phyloP scores from a whole-genome alignment of 441 rosid genomes.

The Erodium moschatum region DNA sequence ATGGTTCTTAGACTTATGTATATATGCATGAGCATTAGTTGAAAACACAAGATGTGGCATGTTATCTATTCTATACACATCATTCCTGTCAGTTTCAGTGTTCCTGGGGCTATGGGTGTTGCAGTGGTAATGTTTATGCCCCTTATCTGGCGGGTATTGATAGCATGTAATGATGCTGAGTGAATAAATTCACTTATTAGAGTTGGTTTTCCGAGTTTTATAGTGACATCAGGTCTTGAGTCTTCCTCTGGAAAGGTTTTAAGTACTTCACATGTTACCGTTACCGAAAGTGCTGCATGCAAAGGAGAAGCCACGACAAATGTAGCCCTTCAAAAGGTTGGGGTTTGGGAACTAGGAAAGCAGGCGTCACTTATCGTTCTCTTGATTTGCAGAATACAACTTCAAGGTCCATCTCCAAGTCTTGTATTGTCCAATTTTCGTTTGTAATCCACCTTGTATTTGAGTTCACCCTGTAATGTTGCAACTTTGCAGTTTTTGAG shows the following conservation, averaged over 20 bases:
- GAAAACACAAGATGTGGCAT: constrained; percentile 4
- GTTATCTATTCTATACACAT: not conserved
- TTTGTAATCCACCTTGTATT: not conserved
- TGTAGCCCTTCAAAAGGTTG: not conserved
- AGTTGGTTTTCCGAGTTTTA: not conserved
- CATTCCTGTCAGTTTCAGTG: constrained; percentile 1
- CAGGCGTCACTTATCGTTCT: not conserved
- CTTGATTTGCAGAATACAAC: not conserved
- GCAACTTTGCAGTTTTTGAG: not conserved
- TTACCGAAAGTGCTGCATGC: too few species aligned
- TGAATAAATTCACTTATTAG: not conserved
- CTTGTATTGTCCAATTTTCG: not conserved
- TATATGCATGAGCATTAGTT: constrained; percentile 9
- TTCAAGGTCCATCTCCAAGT: not conserved
- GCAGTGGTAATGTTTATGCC: constrained; percentile 1
- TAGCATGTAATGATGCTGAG: not conserved
- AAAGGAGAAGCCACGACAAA: too few species aligned
- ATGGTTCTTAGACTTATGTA: constrained; percentile 10
- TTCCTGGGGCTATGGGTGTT: not conserved
- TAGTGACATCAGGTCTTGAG: too few species aligned
- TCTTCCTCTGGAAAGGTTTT: too few species aligned
- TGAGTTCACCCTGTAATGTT: too few species aligned
- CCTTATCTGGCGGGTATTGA: not conserved
- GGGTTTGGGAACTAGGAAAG: not conserved
- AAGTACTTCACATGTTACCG: too few species aligned